Base-by-base conservation (phyloP, 2,329 filamentous ascomycete species). In the Colletotrichum theobromicola region DNA sequence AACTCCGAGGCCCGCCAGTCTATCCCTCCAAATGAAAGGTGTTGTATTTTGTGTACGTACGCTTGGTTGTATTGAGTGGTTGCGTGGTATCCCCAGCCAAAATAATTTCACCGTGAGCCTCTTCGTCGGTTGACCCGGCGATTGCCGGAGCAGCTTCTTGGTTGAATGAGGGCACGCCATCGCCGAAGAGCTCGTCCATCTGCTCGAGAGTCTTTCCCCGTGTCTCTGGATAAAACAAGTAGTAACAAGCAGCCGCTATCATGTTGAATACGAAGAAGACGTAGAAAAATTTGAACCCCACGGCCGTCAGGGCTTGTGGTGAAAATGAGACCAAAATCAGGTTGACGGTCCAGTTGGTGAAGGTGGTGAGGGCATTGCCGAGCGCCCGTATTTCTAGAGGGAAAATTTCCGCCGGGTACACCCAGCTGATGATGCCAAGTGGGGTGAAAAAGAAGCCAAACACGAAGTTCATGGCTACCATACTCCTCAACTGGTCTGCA, bases 321-420 rank as follows among this genome's bases (percentile, higher is more conserved):
- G 84, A 85, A 75, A 88, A 88, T 71, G 89, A 87, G 8, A 85
- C 85, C 72, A 90, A 87, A 24, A 89, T 79, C 5, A 89, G 79
- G 73, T 81, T 82, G 42, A 81, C 75, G n/a, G 75, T 69, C 80
- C 81, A 82, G 72, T 82, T 82, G 28, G 78, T 79, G 26, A 81
- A 79, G 6, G 80, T 81, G 4, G 79, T 79, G 28, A 82, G 76
- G 32, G 79, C 77, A 46, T 80, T 80, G 37, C 80, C 80, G 7
- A 80, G 74, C 7, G 80, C 79, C 26, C 80, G 76, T 42, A 82
- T 78, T 66, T 83, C 81, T 8, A 84, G 76, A 3, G 84, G 84
- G 72, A 85, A 85, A 74, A 86, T 83, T 75, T 87, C 85, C 4
- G 81, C 81, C 7, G 81, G 82, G 63, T 85, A 85, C 4, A 83